Base-by-base conservation (phyloP, 1,139 yeast genomes). In the Nakaseomyces delphensis region DNA sequence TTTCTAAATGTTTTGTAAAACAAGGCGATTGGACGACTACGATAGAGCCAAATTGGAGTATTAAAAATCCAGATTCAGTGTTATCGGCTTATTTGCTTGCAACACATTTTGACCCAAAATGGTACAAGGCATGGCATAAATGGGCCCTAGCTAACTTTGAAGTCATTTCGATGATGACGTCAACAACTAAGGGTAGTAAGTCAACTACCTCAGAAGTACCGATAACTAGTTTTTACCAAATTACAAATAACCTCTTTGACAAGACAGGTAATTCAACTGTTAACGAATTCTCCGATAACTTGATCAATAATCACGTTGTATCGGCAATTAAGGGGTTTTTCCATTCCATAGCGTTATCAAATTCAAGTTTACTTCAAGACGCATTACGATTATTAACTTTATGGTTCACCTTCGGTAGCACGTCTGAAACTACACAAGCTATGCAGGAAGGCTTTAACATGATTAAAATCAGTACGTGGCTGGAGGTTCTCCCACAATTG, bases 81-180 rank as follows among this genome's bases (percentile, higher is more conserved):
- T 68, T 93, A 48, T 96, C 96, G 10, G 89, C 97, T 0, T 93
- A 86, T 60, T 68, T 89, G 45, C 70, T 91, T 51, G 97, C 98
- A 0, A 91, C 98, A 0, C 96, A 89, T 60, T 91, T 91, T 62
- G 97, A 91, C 59, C 73, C 76, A 39, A 75, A 76, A 36, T 93
- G 98, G 96, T 93, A 93, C 59, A 91, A 93, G 57, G 98, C 98
- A 18, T 93, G 98, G 98, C 99, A 93, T 59, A 89, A 87, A 58
- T 93, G 99, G 99, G 98, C 98, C 0, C 68, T 93, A 55, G 96
- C 98, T 0, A 93, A 93, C 62, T 93, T 87, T 60, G 96, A 89
- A 58, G 96, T 89, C 1, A 84, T 91, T 23, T 83, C 96, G 0
- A 70, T 82, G 41, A 70, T 70, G 52, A 73, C 79, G 0, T 64